Percentiles rank a stretch among this genome's conserved stretches.
Evolutionary conservation across 2,329 filamentous ascomycete genomes (phyloP).

Genomic region (Coleophoma eucalyptorum): DNA sequence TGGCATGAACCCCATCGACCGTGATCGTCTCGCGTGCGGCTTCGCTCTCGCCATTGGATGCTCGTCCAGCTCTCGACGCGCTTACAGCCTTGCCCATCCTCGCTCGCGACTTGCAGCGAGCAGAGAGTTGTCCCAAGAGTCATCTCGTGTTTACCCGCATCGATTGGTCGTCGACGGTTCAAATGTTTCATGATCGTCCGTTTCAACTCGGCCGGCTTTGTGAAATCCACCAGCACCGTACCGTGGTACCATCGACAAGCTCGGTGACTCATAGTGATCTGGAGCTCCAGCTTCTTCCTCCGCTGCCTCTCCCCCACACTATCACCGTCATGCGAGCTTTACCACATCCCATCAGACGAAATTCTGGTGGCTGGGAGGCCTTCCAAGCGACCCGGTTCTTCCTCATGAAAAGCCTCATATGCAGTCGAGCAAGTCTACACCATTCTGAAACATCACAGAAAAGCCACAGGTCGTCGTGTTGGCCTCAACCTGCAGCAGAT

Average conservation of each 20-base stretch:
- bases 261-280: conserved; percentile 22
- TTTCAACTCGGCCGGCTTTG: conserved; percentile 14
- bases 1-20: neutral
- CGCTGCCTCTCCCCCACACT: neutral
- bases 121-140: conserved; percentile 11
- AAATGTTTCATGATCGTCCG: conserved; percentile 21
- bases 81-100: neutral
- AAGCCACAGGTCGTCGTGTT: too few species aligned
- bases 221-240: too few species aligned
- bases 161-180: conserved; percentile 9
- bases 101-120: conserved; percentile 21
- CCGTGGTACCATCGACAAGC: neutral
- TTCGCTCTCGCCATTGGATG: neutral
- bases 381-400: neutral
- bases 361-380: neutral
- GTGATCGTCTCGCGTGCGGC: neutral
- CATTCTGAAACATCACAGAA: too few species aligned
- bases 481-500: too few species aligned
- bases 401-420: neutral
- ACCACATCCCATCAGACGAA: neutral
- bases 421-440: too few species aligned
- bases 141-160: conserved; percentile 13
- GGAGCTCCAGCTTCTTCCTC: conserved; percentile 13
- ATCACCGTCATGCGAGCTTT: neutral
- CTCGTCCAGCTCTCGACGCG: neutral